Base-by-base conservation (phyloP, 1,284 basidiomycete species). In the Microbotryum silenes-acaulis region DNA sequence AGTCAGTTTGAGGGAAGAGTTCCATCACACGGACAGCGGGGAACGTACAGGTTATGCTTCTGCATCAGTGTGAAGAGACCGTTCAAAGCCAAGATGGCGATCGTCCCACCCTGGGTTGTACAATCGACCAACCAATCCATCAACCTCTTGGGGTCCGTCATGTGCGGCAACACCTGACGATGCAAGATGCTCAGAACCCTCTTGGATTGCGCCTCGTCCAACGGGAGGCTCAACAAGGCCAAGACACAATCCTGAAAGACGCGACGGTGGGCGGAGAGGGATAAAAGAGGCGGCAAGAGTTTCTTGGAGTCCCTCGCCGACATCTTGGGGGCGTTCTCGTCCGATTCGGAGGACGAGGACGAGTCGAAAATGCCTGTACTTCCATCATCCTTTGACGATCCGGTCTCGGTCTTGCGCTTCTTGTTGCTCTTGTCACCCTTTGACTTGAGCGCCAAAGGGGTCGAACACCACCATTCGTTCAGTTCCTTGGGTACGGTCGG, bases 41-140 rank as follows among this genome's bases (percentile, higher is more conserved):
- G 48, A 48, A 79, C 88, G 73, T 70, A 89, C 91, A 98, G 80
- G 72, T 97, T 97, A 75, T 97, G 93, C 59, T 90, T 84, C 56
- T 85, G 87, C 77, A 98, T 97, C 64, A 99, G 81, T 7, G 87
- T 83, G 74, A 92, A 98, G 55, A 98, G 77, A 1, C 88, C 88
- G 72, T 97, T 97, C 69, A 98, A 81, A 5, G 91, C 91, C 50
- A 97, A 79, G 59, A 98, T 80, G 3, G 91, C 92, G n/a, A 89
- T 83, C 0, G 86, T 83, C 2, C 90, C 92, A 29, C 91, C 90
- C 85, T 57, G 37, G 8, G 31, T 42, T n/a, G 96, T 87, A 67
- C 90, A 88, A 14, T 83, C 83, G 37, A 88, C 85, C 42, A 98
- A 81, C 88, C 93, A 98, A 76, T 98, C 94, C 83, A 96, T 93